These are phyloP conservation scores for Lobosporangium transversale DNA, from an alignment of 192 early-diverging fungal species.

Conservation along the genomic window DNA sequence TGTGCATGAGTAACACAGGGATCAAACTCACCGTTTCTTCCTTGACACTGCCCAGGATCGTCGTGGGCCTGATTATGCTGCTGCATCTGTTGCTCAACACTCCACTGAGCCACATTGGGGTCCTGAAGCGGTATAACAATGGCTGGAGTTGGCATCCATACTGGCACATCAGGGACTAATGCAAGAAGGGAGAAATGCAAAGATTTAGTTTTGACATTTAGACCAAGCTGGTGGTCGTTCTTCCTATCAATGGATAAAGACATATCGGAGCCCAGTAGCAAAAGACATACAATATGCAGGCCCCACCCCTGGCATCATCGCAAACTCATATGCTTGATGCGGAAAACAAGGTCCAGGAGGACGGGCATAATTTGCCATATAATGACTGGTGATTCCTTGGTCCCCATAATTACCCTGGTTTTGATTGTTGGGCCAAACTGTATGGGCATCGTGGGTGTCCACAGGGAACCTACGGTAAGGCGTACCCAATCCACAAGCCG, in stretches of 20 bases:
- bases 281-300: not conserved
- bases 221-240: too few relatives aligned
- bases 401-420: not conserved
- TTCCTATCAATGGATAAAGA: too few relatives aligned
- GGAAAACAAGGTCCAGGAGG: not conserved
- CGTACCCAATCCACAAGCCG: not conserved
- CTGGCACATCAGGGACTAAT: conserved; percentile 1
- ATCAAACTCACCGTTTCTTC: not conserved
- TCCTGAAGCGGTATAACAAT: not conserved
- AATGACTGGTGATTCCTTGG: not conserved
- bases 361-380: not conserved
- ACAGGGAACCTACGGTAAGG: conserved; percentile 27
- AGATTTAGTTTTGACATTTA: not conserved
- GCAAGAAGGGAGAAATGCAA: not conserved
- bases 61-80: too few relatives aligned
- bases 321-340: not conserved
- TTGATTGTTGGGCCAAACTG: not conserved
- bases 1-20: not conserved
- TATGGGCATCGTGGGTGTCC: not conserved
- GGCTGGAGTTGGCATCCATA: conserved; percentile 6
- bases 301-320: not conserved
- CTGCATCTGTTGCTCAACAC: too few relatives aligned
- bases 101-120: too few relatives aligned
- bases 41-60: too few relatives aligned
- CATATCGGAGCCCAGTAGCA: too few relatives aligned